Base-by-base conservation (phyloP, 2,329 filamentous ascomycete species). In the Clonostachys rosea region DNA sequence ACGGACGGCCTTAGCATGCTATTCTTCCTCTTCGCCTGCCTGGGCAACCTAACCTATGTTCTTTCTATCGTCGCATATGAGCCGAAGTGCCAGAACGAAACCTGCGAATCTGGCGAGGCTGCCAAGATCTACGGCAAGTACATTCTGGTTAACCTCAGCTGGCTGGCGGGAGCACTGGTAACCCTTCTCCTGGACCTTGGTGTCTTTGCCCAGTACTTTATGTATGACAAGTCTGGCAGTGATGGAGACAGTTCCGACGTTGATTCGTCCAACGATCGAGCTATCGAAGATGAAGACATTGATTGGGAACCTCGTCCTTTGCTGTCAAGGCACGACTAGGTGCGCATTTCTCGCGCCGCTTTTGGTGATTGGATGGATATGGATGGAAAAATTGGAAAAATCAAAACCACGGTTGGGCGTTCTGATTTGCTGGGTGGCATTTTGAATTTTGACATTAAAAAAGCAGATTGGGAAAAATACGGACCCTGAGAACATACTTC, bases 21-120 rank as follows among this genome's bases (percentile, higher is more conserved):
- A 11, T 99, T 97, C 69, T 97, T 97, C 71, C 74, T 97, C 18
- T 97, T 99, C 63, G 94, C 94, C 5, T 97, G 92, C 62, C 81
- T 97, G 6, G 94, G 94, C 3, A 99, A 99, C 64, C 66, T 96
- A 54, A 96, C 91, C 0, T 97, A 95, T 59, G 91, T 96, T 16
- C 72, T 96, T 36, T 91, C 86, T 36, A 97, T 99, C 56, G 78
- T 97, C 53, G 91, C 91, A 1, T 97, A 91, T 60, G 89, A 91
- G 49, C 89, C 91, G 0, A 71, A 78, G 33, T 95, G 89, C 53
- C 63, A 61, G 33, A 61, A 61, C 24, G 17, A 39, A 17, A 56
- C 68, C 54, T 96, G 91, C 68, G 64, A 63, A 24, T 69, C 75
- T 0, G 87, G 84, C 0, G 89, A 95, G 66, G 79, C 80, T 1